These are phyloP conservation scores for Solanum pennellii DNA, from an alignment of 257 asterid species.

Conservation along the genomic window DNA sequence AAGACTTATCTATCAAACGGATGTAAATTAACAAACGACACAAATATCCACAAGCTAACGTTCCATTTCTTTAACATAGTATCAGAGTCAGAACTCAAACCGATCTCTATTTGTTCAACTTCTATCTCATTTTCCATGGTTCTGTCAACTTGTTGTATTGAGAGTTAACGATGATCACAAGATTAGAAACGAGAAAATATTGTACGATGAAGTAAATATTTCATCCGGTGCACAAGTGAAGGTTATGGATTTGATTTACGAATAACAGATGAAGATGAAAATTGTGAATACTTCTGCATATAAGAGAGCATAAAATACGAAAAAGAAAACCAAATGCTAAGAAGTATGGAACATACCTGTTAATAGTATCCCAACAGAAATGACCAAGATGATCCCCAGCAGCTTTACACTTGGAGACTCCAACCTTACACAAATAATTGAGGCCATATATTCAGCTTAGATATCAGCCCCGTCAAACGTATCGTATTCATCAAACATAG, in stretches of 20 bases:
- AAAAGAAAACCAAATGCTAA: not conserved
- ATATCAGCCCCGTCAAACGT: not conserved
- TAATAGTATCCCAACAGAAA: constrained; percentile 74
- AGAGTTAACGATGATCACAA: not conserved
- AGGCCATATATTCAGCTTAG: not conserved
- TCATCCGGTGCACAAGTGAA: not conserved
- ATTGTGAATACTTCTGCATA: not conserved
- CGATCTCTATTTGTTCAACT: not conserved
- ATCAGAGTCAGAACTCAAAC: not conserved
- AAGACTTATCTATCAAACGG: not conserved
- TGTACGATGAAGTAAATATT: not conserved
- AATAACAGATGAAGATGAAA: not conserved
- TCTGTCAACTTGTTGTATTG: no score
- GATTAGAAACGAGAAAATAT: not conserved
- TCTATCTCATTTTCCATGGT: not conserved
- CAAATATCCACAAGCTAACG: no score
- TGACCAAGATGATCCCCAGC: constrained; percentile 66
- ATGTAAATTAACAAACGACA: not conserved
- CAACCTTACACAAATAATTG: constrained; percentile 48
- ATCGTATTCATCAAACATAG: not conserved
- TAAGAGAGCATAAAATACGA: not conserved
- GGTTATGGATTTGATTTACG: not conserved
- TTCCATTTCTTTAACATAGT: not conserved
- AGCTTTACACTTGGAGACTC: constrained; percentile 93
- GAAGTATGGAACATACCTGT: constrained; percentile 45